Evolutionary conservation across 345 rosid species (phyloP).

Genomic region (Heritiera littoralis): DNA sequence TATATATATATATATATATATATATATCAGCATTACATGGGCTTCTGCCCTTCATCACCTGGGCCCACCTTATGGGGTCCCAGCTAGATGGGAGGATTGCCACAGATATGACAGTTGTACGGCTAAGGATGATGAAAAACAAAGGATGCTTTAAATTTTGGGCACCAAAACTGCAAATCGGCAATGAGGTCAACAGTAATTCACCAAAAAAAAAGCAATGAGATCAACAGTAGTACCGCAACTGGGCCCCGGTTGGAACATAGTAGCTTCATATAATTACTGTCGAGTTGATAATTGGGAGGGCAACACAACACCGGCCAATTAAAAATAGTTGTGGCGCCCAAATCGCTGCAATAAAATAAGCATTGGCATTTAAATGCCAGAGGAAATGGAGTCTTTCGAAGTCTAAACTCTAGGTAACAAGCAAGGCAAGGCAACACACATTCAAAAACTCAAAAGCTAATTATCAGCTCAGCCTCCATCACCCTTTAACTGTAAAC

Average conservation of each 20-base stretch:
- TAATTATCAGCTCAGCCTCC: conserved; percentile 18
- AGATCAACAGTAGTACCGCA: neutral
- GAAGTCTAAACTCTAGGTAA: conserved; percentile 19
- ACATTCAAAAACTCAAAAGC: conserved; percentile 21
- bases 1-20: no score
- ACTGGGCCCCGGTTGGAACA: conserved; percentile 11
- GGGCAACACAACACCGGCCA: conserved; percentile 25
- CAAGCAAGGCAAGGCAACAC: conserved; percentile 28
- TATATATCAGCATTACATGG: neutral
- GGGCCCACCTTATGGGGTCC: neutral
- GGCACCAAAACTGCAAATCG: neutral
- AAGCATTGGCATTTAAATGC: conserved; percentile 17
- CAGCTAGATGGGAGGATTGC: neutral
- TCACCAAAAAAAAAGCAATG: no score
- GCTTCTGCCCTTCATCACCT: neutral
- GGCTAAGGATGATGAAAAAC: neutral
- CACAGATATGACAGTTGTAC: conserved; percentile 14
- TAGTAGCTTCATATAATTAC: conserved; percentile 17
- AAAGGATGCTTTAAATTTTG: conserved; percentile 2
- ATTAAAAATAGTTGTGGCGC: conserved; percentile 42
- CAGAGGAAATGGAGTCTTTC: conserved; percentile 4
- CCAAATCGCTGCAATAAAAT: conserved; percentile 30
- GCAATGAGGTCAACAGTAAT: neutral
- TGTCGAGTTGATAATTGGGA: conserved; percentile 14
- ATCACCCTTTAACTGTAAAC: neutral